Percentiles rank a stretch among this genome's conserved stretches.
Evolutionary conservation across 768 basidiomycete genomes (phyloP).

Genomic region (Rhodocollybia butyracea): DNA sequence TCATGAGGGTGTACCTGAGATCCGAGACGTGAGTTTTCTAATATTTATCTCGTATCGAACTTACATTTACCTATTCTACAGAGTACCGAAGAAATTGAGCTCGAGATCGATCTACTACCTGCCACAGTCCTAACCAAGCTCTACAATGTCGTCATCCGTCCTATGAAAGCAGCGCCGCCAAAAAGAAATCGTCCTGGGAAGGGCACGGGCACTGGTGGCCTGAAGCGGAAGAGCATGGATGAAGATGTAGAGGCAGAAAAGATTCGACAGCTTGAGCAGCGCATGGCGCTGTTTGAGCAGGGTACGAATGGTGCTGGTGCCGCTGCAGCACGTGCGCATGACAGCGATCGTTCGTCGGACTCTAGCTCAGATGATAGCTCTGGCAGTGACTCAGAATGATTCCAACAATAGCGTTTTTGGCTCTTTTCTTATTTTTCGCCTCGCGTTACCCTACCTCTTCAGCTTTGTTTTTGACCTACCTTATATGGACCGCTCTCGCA

Average conservation of each 20-base stretch:
- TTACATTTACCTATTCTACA: conserved; percentile 27
- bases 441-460: not conserved
- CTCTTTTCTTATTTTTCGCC: conserved; percentile 13
- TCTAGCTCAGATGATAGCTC: conserved; percentile 81
- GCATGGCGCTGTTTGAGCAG: conserved; percentile 80
- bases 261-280: conserved; percentile 86
- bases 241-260: conserved; percentile 95
- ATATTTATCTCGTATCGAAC: conserved; percentile 9
- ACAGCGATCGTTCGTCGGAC: conserved; percentile 77
- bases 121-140: conserved; percentile 84
- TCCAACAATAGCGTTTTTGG: conserved; percentile 19
- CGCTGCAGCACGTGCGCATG: conserved; percentile 39
- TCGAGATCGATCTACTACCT: conserved; percentile 94
- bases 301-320: conserved; percentile 37
- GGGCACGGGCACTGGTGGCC: conserved; percentile 83
- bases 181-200: conserved; percentile 68
- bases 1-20: conserved; percentile 89
- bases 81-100: conserved; percentile 97
- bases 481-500: conserved; percentile 6
- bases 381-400: conserved; percentile 80
- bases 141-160: conserved; percentile 92
- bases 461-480: conserved; percentile 6
- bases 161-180: conserved; percentile 62
- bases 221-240: conserved; percentile 95
- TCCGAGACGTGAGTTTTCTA: conserved; percentile 72